A percentile compares a stretch with the other conserved stretches of the same genome.
Evolutionary conservation across 768 basidiomycete species (phyloP).

Genomic region (Boletus sp.): DNA sequence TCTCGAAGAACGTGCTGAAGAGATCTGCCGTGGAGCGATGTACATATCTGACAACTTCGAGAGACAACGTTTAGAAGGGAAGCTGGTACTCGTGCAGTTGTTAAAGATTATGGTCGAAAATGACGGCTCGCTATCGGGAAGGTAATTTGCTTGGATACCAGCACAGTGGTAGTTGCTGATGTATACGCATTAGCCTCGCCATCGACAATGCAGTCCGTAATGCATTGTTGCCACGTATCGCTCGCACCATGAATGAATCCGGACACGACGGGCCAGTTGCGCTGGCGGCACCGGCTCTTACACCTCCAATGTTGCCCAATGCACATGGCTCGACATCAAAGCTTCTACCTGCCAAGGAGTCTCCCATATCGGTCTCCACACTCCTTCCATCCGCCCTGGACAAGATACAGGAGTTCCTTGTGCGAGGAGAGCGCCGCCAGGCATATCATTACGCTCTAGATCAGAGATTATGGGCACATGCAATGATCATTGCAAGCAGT

Average conservation of each 20-base stretch:
- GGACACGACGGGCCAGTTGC: constrained; percentile 20
- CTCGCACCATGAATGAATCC: constrained; percentile 24
- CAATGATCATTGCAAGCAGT: constrained; percentile 89
- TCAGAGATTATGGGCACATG: constrained; percentile 92
- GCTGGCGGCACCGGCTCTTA: constrained; percentile 30
- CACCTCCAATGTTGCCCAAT: constrained; percentile 23
- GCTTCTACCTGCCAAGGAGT: constrained; percentile 39
- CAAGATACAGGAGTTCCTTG: constrained; percentile 74
- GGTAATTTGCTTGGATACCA: constrained; percentile 44
- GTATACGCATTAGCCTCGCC: constrained; percentile 44
- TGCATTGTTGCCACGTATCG: constrained; percentile 64
- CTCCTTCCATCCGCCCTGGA: constrained; percentile 66
- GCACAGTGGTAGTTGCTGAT: constrained; percentile 15
- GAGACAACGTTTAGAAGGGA: constrained; percentile 67
- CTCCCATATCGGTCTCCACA: constrained; percentile 55
- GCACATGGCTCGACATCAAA: constrained; percentile 14
- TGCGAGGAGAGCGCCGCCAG: constrained; percentile 80
- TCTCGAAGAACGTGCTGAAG: constrained; percentile 69
- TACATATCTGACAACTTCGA: constrained; percentile 60
- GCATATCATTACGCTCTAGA: constrained; percentile 90
- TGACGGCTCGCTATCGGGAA: constrained; percentile 84
- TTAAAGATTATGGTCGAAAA: constrained; percentile 83
- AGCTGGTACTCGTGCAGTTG: constrained; percentile 68
- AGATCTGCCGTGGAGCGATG: constrained; percentile 72
- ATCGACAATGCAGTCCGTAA: constrained; percentile 73